Evolutionary conservation across 2,329 filamentous ascomycete species (phyloP), one percentile per base, ranked within the genome.

Genomic region (Pseudogymnoascus sp.): DNA sequence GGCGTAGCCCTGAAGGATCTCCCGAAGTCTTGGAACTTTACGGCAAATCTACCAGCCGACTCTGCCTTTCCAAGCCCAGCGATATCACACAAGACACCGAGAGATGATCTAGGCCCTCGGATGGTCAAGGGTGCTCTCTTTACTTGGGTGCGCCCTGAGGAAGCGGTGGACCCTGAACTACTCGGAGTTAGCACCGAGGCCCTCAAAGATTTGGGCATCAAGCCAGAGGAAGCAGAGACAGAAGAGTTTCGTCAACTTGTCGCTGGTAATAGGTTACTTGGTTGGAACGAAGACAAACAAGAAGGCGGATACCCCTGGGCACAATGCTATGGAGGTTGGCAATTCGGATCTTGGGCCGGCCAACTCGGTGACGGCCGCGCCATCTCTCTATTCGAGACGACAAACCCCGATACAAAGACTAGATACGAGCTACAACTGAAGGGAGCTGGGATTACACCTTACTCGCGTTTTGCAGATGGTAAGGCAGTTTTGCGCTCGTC

Each of bases 401-500:
- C 86, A 4, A 95, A 93, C 71, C 85, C 89, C 1, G 71, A 74
- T 1, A 89, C 89, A 0, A 82, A 83, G n/a, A 80, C 78, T 37
- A 83, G 90, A 26, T 97, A 96, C 72, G 94, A 99, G 75, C 74
- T 97, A 45, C 94, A 97, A 75, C 80, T 99, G 65, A 99, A 99
- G 74, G 94, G 94, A 23, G 94, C 94, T 14, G 94, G 94, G 4
- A 78, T 88, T 70, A 99, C 94, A 3, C 94, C 94, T 0, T 99
- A 99, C 77, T 96, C 91, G 39, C 88, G 94, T 3, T 99, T 99
- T 68, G 94, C 94, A 23, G 94, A 99, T 73, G 94, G 94, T 31
- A 93, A 94, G 73, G 94, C 94, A 0, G 94, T 99, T 2, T 78
- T 99, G 60, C 81, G 94, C 65, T 96, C 91, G 29, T 96, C 91